Base-by-base conservation (phyloP, 331 rosid species). In the Pyrus hybrid region DNA sequence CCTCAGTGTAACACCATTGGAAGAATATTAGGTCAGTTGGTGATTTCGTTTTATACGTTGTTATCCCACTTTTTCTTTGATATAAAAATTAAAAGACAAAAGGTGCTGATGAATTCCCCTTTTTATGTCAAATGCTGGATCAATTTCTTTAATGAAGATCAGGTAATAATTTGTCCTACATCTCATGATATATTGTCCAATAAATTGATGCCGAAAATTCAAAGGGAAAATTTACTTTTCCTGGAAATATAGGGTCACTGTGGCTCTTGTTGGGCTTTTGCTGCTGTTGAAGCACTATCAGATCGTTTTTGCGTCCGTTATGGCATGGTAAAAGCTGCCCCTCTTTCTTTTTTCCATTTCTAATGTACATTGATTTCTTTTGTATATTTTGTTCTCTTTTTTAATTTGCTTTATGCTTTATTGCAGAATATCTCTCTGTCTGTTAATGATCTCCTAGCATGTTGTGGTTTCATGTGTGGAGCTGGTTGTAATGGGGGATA, bases 211-310 rank as follows among this genome's bases (percentile, higher is more conserved):
- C 68, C 18, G 41, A 29, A 32, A 37, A 20, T 75, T 77, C n/a
- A 65, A 41, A 3, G 45, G 77, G 54, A 74, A 63, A 62, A 57
- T 51, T 65, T 83, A 23, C 1, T 43, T 78, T 79, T 41, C 45
- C 29, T 76, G 49, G 78, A 70, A 74, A 49, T 83, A 65, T 80
- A 94, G 98, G 98, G 98, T 70, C 98, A 94, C 83, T 94, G 98
- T 85, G 98, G 98, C 83, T 90, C 98, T 72, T 94, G 98, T 81
- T 94, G 98, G 98, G 98, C 98, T 68, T 94, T 91, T 85, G 96
- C 90, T 71, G 97, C 98, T 28, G 97, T 94, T 68, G 98, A 94
- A 81, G 81, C 98, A 66, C 80, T 94, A 35, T 85, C 91, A 43
- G 98, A 94, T 80, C 97, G 98, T 10, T 94, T 94, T 82, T 94